phyloP scores from a whole-genome alignment of 805 yeast genomes.

The Saccharomycopsis synnaedendra region DNA sequence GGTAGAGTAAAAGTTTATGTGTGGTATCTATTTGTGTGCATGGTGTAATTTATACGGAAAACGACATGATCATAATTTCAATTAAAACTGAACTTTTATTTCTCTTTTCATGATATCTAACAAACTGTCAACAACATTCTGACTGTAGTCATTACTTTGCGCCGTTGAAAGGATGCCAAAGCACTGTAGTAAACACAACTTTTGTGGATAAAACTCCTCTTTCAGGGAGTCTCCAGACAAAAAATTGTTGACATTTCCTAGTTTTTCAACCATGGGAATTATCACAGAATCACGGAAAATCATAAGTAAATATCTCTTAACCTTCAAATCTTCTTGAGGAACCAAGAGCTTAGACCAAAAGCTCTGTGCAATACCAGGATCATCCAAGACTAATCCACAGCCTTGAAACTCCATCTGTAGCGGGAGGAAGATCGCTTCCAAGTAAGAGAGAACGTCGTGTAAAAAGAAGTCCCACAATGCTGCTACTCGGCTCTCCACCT shows the following conservation, averaged over 20 bases:
- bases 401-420: slow-evolving; percentile 35
- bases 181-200: slow-evolving; percentile 43
- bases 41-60: background rate
- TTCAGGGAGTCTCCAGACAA: slow-evolving; percentile 23
- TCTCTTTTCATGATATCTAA: slow-evolving; percentile 19
- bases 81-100: slow-evolving; percentile 1
- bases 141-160: slow-evolving; percentile 43
- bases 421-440: slow-evolving; percentile 53
- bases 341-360: slow-evolving; percentile 18
- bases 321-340: slow-evolving; percentile 20
- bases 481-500: slow-evolving; percentile 20
- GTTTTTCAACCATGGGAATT: slow-evolving; percentile 38
- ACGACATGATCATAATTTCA: background rate
- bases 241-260: slow-evolving; percentile 22
- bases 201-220: slow-evolving; percentile 26
- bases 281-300: slow-evolving; percentile 43
- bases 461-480: slow-evolving; percentile 49
- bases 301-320: slow-evolving; percentile 30
- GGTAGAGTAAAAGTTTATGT: background rate
- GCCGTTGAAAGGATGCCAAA: slow-evolving; percentile 45
- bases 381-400: slow-evolving; percentile 20
- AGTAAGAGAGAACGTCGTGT: slow-evolving; percentile 41
- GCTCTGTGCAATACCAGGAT: slow-evolving; percentile 21
- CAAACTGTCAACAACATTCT: slow-evolving; percentile 45
- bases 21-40: background rate